Evolutionary conservation across 805 yeast species (phyloP).

Genomic region (Candida lessepsii): DNA sequence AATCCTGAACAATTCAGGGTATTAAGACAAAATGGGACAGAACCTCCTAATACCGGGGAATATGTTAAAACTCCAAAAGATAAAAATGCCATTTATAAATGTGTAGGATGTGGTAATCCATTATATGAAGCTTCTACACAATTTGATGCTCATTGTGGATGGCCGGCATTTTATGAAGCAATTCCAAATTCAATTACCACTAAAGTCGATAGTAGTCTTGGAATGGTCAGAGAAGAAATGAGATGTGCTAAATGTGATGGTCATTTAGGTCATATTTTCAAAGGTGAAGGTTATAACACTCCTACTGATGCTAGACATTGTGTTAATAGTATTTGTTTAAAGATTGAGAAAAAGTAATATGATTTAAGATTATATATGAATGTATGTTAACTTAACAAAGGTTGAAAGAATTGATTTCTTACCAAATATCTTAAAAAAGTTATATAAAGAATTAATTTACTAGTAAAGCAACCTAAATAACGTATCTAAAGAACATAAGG

Average conservation of each 20-base stretch:
- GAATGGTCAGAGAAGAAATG: constrained; percentile 89
- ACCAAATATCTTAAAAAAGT: too few relatives aligned
- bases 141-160: constrained; percentile 91
- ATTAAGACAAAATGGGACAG: constrained; percentile 72
- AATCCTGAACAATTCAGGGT: constrained; percentile 77
- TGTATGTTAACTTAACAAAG: too few relatives aligned
- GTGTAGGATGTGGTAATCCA: constrained; percentile 85
- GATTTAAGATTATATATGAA: not conserved
- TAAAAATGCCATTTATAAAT: constrained; percentile 63
- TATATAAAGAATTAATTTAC: too few relatives aligned
- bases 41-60: constrained; percentile 63
- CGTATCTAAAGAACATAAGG: constrained; percentile 69
- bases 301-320: constrained; percentile 95
- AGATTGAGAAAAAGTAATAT: constrained; percentile 39
- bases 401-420: too few relatives aligned
- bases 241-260: constrained; percentile 86
- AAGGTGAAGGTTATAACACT: constrained; percentile 86
- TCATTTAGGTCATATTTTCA: constrained; percentile 93
- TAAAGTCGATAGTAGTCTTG: constrained; percentile 58
- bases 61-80: constrained; percentile 52
- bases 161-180: constrained; percentile 97
- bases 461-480: too few relatives aligned
- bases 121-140: constrained; percentile 77
- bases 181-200: constrained; percentile 73
- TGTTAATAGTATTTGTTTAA: constrained; percentile 82